Conservation (phyloP, 2,329 filamentous ascomycete genomes). For the Coleophoma cylindrospora region DNA sequence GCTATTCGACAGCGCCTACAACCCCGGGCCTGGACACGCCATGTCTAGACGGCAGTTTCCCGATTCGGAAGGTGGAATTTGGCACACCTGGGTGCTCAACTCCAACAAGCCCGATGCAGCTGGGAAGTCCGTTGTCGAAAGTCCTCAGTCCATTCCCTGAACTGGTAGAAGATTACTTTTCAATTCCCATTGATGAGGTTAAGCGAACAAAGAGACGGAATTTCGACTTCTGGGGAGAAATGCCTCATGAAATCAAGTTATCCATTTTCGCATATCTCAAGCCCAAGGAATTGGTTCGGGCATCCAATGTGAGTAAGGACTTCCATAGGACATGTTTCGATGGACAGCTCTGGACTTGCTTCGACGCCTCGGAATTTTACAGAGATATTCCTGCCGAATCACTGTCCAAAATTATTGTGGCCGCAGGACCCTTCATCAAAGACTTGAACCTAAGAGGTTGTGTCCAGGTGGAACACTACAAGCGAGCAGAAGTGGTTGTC, state of each 20-base stretch:
- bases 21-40: slow-evolving; percentile 21
- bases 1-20: slow-evolving; percentile 24
- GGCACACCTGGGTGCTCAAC: slow-evolving; percentile 12
- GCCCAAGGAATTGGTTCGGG: slow-evolving; percentile 75
- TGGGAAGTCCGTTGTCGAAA: slow-evolving; percentile 13
- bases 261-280: slow-evolving; percentile 70
- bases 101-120: slow-evolving; percentile 16
- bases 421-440: slow-evolving; percentile 84
- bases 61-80: slow-evolving; percentile 14
- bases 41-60: slow-evolving; percentile 15
- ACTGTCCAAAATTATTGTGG: slow-evolving; percentile 76
- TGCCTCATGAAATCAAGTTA: slow-evolving; percentile 80
- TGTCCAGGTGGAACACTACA: slow-evolving; percentile 79
- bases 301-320: slow-evolving; percentile 69
- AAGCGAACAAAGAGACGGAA: slow-evolving; percentile 27
- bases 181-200: slow-evolving; percentile 9
- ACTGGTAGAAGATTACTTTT: slow-evolving; percentile 26
- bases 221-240: slow-evolving; percentile 69
- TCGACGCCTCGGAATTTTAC: slow-evolving; percentile 86
- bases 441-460: slow-evolving; percentile 89
- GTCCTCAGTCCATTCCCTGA: slow-evolving; percentile 12
- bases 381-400: slow-evolving; percentile 79
- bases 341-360: slow-evolving; percentile 83
- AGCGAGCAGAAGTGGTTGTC: slow-evolving; percentile 71
- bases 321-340: slow-evolving; percentile 88